A percentile compares a stretch with the other conserved stretches of the same genome.
Conservation (phyloP, 768 basidiomycete species). For the Mycena maculata region DNA sequence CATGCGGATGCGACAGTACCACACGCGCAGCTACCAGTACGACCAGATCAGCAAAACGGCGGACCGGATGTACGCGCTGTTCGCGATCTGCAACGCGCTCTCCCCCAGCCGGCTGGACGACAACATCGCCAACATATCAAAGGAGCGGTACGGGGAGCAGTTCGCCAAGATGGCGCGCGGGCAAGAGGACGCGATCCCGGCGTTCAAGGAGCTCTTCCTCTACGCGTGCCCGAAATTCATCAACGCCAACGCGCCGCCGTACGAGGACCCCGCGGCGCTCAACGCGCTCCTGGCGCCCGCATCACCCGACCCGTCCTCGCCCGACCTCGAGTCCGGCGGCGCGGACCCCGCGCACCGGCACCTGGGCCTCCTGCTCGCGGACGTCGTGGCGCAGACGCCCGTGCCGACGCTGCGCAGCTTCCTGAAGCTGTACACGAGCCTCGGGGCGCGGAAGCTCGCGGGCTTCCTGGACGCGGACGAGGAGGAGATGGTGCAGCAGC, state of each 20-base stretch:
- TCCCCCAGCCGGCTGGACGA: conserved; percentile 95
- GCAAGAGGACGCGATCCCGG: conserved; percentile 78
- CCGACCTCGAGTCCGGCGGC: conserved; percentile 46
- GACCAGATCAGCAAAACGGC: conserved; percentile 99
- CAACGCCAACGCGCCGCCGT: conserved; percentile 92
- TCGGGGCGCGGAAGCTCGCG: conserved; percentile 91
- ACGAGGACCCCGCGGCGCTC: conserved; percentile 80
- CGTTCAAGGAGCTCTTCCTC: conserved; percentile 93
- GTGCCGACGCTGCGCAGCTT: conserved; percentile 91
- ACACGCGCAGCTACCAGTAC: conserved; percentile 96
- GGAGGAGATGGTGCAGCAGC: conserved; percentile 94
- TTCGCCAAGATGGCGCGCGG: conserved; percentile 87
- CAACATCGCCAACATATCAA: conserved; percentile 91
- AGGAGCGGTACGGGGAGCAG: conserved; percentile 95
- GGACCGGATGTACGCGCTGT: conserved; percentile 96
- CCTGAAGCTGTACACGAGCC: conserved; percentile 94
- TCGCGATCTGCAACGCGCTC: conserved; percentile 92
- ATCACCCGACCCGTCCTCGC: conserved; percentile 49
- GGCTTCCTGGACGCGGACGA: conserved; percentile 93
- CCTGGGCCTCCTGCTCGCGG: conserved; percentile 84
- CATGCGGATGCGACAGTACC: conserved; percentile 95
- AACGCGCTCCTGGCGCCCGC: conserved; percentile 57
- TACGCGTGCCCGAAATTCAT: conserved; percentile 98
- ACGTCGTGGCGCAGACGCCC: conserved; percentile 78
- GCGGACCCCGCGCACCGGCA: conserved; percentile 88